Evolutionary conservation across 106 monocot genomes (phyloP), one percentile per base, ranked within the genome.

Genomic region (Alisma plantagoaquatica): DNA sequence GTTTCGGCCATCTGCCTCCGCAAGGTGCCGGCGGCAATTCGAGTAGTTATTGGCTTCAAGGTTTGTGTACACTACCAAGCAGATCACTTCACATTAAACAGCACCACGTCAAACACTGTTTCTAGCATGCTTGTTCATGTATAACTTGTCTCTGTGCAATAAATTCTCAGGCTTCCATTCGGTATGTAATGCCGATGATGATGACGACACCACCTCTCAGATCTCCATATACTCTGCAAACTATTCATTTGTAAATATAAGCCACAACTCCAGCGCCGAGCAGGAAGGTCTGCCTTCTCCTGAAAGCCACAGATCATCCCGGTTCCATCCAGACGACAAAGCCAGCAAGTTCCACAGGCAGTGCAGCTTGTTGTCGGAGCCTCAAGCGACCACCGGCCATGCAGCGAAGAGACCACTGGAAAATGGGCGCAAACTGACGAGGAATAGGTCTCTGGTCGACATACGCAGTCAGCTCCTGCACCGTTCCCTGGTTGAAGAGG

Each of bases 211-310:
- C 50, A 68, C 38, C 43, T 64, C 62, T 27, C 62, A 51, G 59
- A 63, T 3, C 54, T 93, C 93, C 18, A 72, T 69, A 10, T 54
- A 75, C n/a, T 87, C 77, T 2, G 74, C 72, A 27, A 78, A 64
- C 54, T 77, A 83, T 63, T 94, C 93, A 16, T 26, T 66, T 32
- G 49, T n/a, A n/a, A n/a, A n/a, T n/a, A n/a, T 80, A 54, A 87
- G 69, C 60, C 87, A 77, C 60, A 56, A 46, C 45, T 83, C 77
- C 2, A 24, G 63, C 48, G 62, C 69, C 18, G 87, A 87, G 57
- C 67, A 33, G 12, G 87, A 73, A n/a, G 1, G 17, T 42, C 66
- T 49, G 10, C 29, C 48, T 9, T 1, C 8, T 10, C 38, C 23
- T 1, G 31, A 33, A 16, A 38, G 15, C 33, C 66, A 55, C 27